Percentiles rank a stretch among this genome's conserved stretches.
phyloP scores from a whole-genome alignment of 2,329 filamentous ascomycete genomes.

The Hymenoscyphus linearis region DNA sequence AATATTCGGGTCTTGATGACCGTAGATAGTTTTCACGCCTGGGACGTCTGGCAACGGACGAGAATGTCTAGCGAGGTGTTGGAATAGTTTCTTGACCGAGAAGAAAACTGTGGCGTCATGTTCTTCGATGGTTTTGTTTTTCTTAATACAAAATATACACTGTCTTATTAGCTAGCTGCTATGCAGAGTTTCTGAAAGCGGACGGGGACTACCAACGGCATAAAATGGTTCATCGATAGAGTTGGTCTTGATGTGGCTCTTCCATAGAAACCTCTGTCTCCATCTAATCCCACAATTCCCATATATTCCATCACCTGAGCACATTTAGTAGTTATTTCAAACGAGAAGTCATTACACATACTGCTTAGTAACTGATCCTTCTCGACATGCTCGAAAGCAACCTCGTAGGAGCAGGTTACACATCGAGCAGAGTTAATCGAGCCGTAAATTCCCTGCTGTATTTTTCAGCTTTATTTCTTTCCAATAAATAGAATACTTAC shows the following conservation, averaged over 20 bases:
- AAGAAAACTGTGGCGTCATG: slow-evolving; percentile 33
- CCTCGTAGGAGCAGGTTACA: slow-evolving; percentile 30
- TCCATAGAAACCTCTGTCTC: slow-evolving; percentile 29
- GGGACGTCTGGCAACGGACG: slow-evolving; percentile 27
- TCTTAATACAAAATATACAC: slow-evolving; percentile 32
- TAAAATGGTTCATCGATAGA: slow-evolving; percentile 29
- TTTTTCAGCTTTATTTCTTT: slow-evolving; percentile 10
- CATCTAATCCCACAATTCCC: slow-evolving; percentile 28
- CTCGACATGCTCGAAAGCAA: slow-evolving; percentile 28
- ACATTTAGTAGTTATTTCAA: slow-evolving; percentile 1
- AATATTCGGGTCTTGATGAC: slow-evolving; percentile 17
- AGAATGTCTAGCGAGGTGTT: slow-evolving; percentile 28
- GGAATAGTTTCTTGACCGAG: slow-evolving; percentile 26
- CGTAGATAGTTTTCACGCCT: slow-evolving; percentile 28
- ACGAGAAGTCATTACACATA: slow-evolving; percentile 7
- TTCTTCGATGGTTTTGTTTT: slow-evolving; percentile 29
- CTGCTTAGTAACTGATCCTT: slow-evolving; percentile 27
- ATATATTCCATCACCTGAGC: slow-evolving; percentile 28
- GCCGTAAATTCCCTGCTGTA: slow-evolving; percentile 27
- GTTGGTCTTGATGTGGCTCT: slow-evolving; percentile 28
- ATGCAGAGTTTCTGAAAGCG: neutral
- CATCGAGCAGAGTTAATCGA: slow-evolving; percentile 27
- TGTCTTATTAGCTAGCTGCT: slow-evolving; percentile 9
- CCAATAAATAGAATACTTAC: slow-evolving; percentile 15
- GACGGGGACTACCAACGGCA: slow-evolving; percentile 19